These are phyloP conservation scores for Mycosarcoma maydis DNA, from an alignment of 1,284 basidiomycete species.

Conservation along the genomic window DNA sequence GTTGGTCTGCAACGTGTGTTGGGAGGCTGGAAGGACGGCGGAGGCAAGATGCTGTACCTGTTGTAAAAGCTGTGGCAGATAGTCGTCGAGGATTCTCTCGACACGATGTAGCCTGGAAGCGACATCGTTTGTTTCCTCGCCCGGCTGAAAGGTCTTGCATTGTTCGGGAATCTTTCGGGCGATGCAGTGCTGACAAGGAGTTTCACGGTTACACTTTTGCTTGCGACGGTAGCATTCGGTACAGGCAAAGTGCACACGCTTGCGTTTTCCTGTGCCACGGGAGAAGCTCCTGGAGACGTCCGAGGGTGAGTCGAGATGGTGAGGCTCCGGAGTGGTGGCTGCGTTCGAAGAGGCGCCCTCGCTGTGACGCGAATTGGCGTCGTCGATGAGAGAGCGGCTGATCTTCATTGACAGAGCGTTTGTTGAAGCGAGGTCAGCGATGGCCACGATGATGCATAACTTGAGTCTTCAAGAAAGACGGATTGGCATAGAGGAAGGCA, in stretches of 20 bases:
- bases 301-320: constrained; percentile 21
- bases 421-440: neutral
- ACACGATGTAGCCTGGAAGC: constrained; percentile 48
- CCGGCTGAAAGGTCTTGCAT: constrained; percentile 62
- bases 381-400: constrained; percentile 12
- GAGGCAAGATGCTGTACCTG: constrained; percentile 34
- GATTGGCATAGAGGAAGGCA: too few relatives aligned
- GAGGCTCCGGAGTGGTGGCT: constrained; percentile 26
- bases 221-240: constrained; percentile 65
- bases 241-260: constrained; percentile 61
- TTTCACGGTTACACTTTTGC: constrained; percentile 63
- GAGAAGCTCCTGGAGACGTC: constrained; percentile 27
- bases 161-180: constrained; percentile 62
- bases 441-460: neutral
- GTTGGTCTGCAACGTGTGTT: neutral
- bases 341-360: constrained; percentile 26
- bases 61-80: constrained; percentile 39
- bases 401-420: constrained; percentile 15
- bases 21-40: neutral
- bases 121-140: constrained; percentile 55
- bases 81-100: constrained; percentile 52
- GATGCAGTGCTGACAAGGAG: constrained; percentile 65
- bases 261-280: constrained; percentile 46
- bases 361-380: constrained; percentile 24
- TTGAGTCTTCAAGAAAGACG: too few relatives aligned